phyloP scores from a whole-genome alignment of 1,284 basidiomycete genomes.

The Leccinum olivaceoglutinosum region DNA sequence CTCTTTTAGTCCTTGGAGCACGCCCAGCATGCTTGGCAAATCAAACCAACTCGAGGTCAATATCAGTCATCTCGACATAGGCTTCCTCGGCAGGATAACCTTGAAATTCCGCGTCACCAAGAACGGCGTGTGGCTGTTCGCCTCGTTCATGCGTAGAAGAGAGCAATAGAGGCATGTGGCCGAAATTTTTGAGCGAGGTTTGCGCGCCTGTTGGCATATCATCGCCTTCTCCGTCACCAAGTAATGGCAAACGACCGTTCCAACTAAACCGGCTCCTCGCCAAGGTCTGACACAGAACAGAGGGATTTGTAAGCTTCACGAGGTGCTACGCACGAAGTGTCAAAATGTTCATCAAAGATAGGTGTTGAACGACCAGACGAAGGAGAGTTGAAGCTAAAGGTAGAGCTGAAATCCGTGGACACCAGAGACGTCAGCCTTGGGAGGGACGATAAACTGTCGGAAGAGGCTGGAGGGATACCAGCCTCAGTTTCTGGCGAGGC shows the following conservation, averaged over 20 bases:
- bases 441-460: slow-evolving; percentile 10
- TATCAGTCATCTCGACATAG: slow-evolving; percentile 27
- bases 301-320: slow-evolving; percentile 41
- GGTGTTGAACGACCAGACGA: slow-evolving; percentile 23
- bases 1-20: slow-evolving; percentile 64
- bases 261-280: slow-evolving; percentile 24
- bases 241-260: slow-evolving; percentile 14
- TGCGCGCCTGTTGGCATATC: slow-evolving; percentile 47
- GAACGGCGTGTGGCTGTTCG: not conserved
- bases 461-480: slow-evolving; percentile 1
- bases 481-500: slow-evolving; percentile 34
- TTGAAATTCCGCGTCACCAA: not conserved
- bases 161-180: slow-evolving; percentile 21
- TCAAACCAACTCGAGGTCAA: slow-evolving; percentile 52
- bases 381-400: slow-evolving; percentile 22
- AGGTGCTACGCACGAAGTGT: slow-evolving; percentile 16
- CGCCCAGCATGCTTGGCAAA: slow-evolving; percentile 53
- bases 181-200: slow-evolving; percentile 54
- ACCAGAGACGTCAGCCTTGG: slow-evolving; percentile 7
- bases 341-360: slow-evolving; percentile 17
- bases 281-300: slow-evolving; percentile 45
- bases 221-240: slow-evolving; percentile 30
- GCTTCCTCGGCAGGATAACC: slow-evolving; percentile 16
- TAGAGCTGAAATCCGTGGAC: slow-evolving; percentile 19
- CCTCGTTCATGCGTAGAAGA: slow-evolving; percentile 18